phyloP scores from a whole-genome alignment of 1,139 yeast genomes.

The Yamadazyma sp. region DNA sequence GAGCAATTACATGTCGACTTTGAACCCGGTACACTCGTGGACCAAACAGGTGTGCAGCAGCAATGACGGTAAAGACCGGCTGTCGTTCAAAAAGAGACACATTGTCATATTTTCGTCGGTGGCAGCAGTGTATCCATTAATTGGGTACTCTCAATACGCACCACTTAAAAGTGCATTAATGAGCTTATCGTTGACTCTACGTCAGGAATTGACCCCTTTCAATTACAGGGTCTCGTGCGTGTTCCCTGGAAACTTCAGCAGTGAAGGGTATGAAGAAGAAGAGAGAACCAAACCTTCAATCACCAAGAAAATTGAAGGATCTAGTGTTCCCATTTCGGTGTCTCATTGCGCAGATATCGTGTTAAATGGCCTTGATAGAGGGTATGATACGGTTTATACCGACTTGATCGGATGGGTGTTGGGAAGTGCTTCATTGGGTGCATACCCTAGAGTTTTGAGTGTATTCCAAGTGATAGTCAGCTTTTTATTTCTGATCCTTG shows the following conservation, averaged over 20 bases:
- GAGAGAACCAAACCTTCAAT: conserved; percentile 83
- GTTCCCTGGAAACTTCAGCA: conserved; percentile 85
- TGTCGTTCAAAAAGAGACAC: conserved; percentile 45
- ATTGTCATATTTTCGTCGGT: conserved; percentile 78
- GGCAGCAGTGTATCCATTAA: conserved; percentile 80
- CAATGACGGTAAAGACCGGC: conserved; percentile 8
- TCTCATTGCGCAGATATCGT: conserved; percentile 66
- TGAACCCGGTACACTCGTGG: conserved; percentile 66
- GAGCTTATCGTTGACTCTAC: conserved; percentile 68
- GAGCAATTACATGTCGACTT: conserved; percentile 71
- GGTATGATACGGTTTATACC: conserved; percentile 76
- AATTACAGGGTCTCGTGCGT: conserved; percentile 62
- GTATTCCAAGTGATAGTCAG: conserved; percentile 49
- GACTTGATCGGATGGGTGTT: conserved; percentile 86
- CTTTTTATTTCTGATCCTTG: conserved; percentile 56
- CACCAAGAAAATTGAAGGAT: conserved; percentile 81
- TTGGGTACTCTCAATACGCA: conserved; percentile 89
- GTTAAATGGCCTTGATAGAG: conserved; percentile 55
- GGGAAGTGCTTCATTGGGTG: conserved; percentile 67
- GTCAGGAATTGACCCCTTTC: conserved; percentile 78
- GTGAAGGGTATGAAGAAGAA: conserved; percentile 86
- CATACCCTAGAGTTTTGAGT: conserved; percentile 63
- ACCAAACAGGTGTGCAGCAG: conserved; percentile 35
- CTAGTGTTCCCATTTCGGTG: conserved; percentile 69
- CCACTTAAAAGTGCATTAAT: conserved; percentile 85